phyloP scores from a whole-genome alignment of 495 filamentous ascomycete species.

The Daldinia bambusicola region DNA sequence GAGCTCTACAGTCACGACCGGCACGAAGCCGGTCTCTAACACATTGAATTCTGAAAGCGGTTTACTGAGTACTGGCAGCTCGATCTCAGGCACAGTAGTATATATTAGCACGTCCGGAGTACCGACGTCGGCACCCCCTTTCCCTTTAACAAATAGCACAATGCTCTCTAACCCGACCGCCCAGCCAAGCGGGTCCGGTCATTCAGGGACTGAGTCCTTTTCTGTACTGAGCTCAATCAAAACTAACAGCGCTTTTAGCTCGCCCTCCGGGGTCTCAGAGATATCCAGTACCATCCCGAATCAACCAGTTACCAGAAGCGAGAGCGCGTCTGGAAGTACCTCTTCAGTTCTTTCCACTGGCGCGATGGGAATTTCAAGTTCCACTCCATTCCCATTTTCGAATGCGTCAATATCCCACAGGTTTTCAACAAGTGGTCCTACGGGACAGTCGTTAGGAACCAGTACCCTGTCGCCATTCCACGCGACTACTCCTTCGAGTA shows the following conservation, averaged over 20 bases:
- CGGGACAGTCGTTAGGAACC: conserved; percentile 6
- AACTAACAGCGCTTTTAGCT: conserved; percentile 2
- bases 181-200: conserved; percentile 4
- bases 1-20: conserved; percentile 7
- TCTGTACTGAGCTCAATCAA: conserved; percentile 3
- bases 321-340: conserved; percentile 22
- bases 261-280: conserved; percentile 10
- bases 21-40: conserved; percentile 16
- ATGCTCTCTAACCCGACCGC: conserved; percentile 34
- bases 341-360: neutral
- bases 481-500: neutral
- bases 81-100: conserved; percentile 27
- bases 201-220: conserved; percentile 8
- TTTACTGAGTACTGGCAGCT: conserved; percentile 6
- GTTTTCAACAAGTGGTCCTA: conserved; percentile 3
- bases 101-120: conserved; percentile 9
- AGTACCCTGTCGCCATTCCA: conserved; percentile 19
- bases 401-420: conserved; percentile 34
- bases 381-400: conserved; percentile 31
- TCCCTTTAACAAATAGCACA: conserved; percentile 45
- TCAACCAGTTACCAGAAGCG: conserved; percentile 17
- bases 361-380: conserved; percentile 20
- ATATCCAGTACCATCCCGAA: conserved; percentile 2
- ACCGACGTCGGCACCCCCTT: conserved; percentile 28
- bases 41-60: conserved; percentile 18